These are phyloP conservation scores for Ganoderma multipileum DNA, from an alignment of 1,284 basidiomycete genomes.

Conservation along the genomic window DNA sequence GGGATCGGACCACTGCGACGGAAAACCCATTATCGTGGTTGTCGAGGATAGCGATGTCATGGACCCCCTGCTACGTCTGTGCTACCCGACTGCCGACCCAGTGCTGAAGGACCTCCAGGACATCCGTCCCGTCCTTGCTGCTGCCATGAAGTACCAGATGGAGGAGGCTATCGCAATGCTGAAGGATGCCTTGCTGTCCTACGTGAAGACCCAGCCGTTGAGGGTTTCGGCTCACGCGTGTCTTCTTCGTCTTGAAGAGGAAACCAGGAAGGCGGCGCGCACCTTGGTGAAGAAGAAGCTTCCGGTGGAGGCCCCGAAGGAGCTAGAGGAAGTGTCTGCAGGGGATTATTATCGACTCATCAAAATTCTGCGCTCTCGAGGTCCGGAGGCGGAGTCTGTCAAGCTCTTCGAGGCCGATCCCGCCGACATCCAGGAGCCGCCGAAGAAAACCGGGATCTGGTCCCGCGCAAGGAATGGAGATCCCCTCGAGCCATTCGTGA, in stretches of 20 bases:
- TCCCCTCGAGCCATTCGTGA: slow-evolving; percentile 2
- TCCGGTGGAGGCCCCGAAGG: slow-evolving; percentile 17
- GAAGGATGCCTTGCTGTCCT: slow-evolving; percentile 8
- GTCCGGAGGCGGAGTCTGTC: slow-evolving; percentile 6
- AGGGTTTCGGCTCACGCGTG: slow-evolving; percentile 23
- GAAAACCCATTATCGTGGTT: slow-evolving; percentile 34
- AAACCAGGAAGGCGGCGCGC: slow-evolving; percentile 12
- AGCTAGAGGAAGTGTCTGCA: slow-evolving; percentile 17
- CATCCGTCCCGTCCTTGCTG: slow-evolving; percentile 15
- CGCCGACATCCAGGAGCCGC: background rate
- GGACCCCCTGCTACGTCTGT: slow-evolving; percentile 44
- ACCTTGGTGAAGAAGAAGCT: slow-evolving; percentile 1
- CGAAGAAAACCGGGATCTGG: background rate
- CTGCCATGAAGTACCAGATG: slow-evolving; percentile 24
- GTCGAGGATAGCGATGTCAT: slow-evolving; percentile 42
- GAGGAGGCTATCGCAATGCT: slow-evolving; percentile 16
- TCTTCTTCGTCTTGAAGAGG: slow-evolving; percentile 13
- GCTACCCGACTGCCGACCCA: slow-evolving; percentile 42
- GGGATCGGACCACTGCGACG: background rate
- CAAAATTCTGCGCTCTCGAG: slow-evolving; percentile 9
- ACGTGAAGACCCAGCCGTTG: slow-evolving; percentile 11
- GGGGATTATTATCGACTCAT: slow-evolving; percentile 20
- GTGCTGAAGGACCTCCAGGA: slow-evolving; percentile 19
- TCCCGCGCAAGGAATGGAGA: background rate
- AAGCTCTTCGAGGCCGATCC: background rate